A percentile compares a stretch with the other conserved stretches of the same genome.
Evolutionary conservation across 2,329 filamentous ascomycete species (phyloP).

Genomic region (Periglandula ipomoeae): DNA sequence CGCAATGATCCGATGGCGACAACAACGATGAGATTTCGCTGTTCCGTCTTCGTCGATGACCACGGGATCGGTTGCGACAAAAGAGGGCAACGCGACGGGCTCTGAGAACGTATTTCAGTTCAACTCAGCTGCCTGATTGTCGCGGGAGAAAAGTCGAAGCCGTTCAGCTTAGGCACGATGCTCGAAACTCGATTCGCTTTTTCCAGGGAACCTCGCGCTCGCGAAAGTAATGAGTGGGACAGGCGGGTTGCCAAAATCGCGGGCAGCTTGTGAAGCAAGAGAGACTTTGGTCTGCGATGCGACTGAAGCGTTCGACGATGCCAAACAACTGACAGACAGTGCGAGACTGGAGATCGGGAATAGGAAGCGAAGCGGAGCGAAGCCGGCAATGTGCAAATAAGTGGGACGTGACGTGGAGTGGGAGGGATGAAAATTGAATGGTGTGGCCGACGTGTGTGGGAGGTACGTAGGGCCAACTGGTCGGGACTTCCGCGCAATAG

Average conservation of each 20-base stretch:
- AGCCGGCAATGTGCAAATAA: conserved; percentile 13
- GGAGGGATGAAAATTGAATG: conserved; percentile 21
- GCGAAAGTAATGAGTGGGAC: conserved; percentile 4
- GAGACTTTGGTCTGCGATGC: conserved; percentile 8
- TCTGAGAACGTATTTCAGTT: conserved; percentile 36
- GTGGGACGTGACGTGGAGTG: conserved; percentile 23
- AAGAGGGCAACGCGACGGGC: conserved; percentile 19
- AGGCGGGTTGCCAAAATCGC: conserved; percentile 6
- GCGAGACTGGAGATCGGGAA: conserved; percentile 5
- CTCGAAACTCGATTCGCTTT: conserved; percentile 10
- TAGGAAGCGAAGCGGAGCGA: conserved; percentile 13
- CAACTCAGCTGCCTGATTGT: conserved; percentile 21
- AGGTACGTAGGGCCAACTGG: conserved; percentile 43
- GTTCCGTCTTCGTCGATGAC: conserved; percentile 25
- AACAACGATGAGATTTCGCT: conserved; percentile 23
- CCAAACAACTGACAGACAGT: conserved; percentile 12
- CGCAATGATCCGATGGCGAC: conserved; percentile 24
- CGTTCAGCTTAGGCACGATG: conserved; percentile 11
- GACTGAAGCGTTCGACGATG: conserved; percentile 12
- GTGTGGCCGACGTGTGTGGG: conserved; percentile 36
- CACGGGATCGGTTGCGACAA: conserved; percentile 25
- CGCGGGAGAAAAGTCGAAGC: conserved; percentile 17
- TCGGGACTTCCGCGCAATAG: conserved; percentile 47
- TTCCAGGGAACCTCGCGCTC: conserved; percentile 8
- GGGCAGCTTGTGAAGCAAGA: conserved; percentile 8